Conservation (phyloP, 768 basidiomycete genomes). For the Trametes elegans region DNA sequence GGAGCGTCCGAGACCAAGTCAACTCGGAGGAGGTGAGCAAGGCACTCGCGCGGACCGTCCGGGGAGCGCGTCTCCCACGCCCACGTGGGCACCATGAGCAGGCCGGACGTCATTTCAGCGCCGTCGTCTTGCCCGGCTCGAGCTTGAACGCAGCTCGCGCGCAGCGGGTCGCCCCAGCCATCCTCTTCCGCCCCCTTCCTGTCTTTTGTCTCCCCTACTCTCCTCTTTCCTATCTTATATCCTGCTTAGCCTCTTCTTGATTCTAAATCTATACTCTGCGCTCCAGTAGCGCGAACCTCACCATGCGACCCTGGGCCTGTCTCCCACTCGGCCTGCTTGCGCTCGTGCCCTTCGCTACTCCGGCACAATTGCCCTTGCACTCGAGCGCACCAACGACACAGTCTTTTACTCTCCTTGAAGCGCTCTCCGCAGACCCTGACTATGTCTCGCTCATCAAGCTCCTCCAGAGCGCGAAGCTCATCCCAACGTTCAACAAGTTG, state of each 20-base stretch:
- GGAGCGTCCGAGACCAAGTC: no score
- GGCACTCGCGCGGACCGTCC: no score
- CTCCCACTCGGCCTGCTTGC: constrained; percentile 38
- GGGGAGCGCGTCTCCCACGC: not conserved
- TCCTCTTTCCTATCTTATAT: not conserved
- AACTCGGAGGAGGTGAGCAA: no score
- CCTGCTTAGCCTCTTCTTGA: not conserved
- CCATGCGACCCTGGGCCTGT: constrained; percentile 35
- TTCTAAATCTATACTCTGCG: not conserved
- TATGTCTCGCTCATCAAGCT: constrained; percentile 73
- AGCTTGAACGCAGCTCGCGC: constrained; percentile 2
- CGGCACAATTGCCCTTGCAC: constrained; percentile 35
- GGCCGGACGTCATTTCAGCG: constrained; percentile 13
- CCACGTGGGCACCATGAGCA: constrained; percentile 12
- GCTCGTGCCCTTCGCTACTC: constrained; percentile 29
- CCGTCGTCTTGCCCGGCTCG: not conserved
- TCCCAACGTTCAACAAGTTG: constrained; percentile 89
- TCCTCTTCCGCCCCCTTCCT: constrained; percentile 1
- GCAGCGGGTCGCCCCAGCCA: constrained; percentile 9
- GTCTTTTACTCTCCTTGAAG: constrained; percentile 72
- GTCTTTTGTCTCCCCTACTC: not conserved
- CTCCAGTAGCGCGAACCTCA: not conserved
- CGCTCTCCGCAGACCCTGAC: constrained; percentile 71
- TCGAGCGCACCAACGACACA: constrained; percentile 25
- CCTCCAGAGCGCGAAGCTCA: constrained; percentile 80